Base-by-base conservation (phyloP, 345 rosid genomes). In the Jatropha curcas region DNA sequence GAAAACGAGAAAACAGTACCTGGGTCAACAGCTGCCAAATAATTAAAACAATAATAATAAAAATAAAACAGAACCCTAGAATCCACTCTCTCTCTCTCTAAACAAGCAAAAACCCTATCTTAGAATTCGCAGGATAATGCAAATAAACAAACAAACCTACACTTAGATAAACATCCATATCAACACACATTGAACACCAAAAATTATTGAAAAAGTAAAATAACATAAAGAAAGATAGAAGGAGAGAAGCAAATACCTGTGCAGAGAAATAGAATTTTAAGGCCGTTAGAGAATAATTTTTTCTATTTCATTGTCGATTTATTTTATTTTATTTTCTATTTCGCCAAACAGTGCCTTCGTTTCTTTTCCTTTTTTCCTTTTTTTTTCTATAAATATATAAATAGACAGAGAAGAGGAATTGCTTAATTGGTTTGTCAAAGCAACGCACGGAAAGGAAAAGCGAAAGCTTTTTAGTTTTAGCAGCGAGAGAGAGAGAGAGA, bases 61-160 rank as follows among this genome's bases (percentile, higher is more conserved):
- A 30, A 19, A 41, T 41, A 41, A 41, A 27, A 52, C n/a, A 37
- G 10, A 73, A 70, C 85, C 88, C 88, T 84, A 77, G 66, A 71
- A 71, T 75, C 84, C 77, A 61, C 70, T 33, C n/a, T n/a, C n/a
- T n/a, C n/a, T 41, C 64, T 56, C 70, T 70, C 82, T 79, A 79
- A 71, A 67, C n/a, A 74, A 73, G 27, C 41, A 55, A 77, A 79
- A 74, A 60, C 35, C 65, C 60, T 45, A 65, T 25, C 4, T 77
- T 61, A 60, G 63, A 74, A 80, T 52, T 35, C 22, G 24, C 24
- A 73, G 52, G 37, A 72, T 35, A 82, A 84, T 84, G 87, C 81
- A 75, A 73, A 65, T 72, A 33, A 68, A 14, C 33, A 14, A 39
- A 45, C 31, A 14, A 37, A 11, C 37, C 48, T 19, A 7, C 57